Base-by-base conservation (phyloP, 805 yeast genomes). In the Cyberlindnera japonica region DNA sequence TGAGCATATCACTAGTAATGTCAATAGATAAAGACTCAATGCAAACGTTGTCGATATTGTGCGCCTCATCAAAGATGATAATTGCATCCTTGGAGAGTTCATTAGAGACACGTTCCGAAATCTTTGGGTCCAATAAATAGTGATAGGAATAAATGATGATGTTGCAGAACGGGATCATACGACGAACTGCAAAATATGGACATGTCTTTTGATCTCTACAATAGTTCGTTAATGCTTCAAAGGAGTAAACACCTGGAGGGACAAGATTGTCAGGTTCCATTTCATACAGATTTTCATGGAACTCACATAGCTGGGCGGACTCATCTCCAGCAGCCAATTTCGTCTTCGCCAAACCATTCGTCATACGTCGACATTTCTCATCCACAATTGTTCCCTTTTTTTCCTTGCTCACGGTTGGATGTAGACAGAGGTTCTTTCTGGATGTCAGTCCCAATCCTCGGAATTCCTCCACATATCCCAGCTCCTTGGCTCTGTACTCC, bases 11-110 rank as follows among this genome's bases (percentile, higher is more conserved):
- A 52, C 89, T 95, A 0, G 97, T 93, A 48, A 93, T 67, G 58
- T 93, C 98, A 35, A 93, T 72, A 6, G 96, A 87, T 30, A 93
- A 64, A 0, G 98, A 86, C 62, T 93, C 99, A 43, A 93, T 93
- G 68, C 99, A 93, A 42, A 93, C 99, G 70, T 93, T 93, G 71
- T 93, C 99, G 41, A 93, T 93, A 65, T 93, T 93, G 63, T 93
- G 99, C 35, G 99, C 99, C 67, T 93, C 99, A 66, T 93, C 99
- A 59, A 93, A 93, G 28, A 93, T 95, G 47, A 93, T 84, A 44
- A 93, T 93, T 40, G 95, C 77, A 57, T 93, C 98, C 51, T 89
- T 87, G 15, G 95, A 85, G 37, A 93, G 74, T 57, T 93, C 98
- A 48, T 74, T 78, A 5, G 97, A 89, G 16, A 93, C 99, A 46